These are phyloP conservation scores for Vanrija pseudolonga DNA, from an alignment of 1,284 basidiomycete genomes.

Conservation along the genomic window DNA sequence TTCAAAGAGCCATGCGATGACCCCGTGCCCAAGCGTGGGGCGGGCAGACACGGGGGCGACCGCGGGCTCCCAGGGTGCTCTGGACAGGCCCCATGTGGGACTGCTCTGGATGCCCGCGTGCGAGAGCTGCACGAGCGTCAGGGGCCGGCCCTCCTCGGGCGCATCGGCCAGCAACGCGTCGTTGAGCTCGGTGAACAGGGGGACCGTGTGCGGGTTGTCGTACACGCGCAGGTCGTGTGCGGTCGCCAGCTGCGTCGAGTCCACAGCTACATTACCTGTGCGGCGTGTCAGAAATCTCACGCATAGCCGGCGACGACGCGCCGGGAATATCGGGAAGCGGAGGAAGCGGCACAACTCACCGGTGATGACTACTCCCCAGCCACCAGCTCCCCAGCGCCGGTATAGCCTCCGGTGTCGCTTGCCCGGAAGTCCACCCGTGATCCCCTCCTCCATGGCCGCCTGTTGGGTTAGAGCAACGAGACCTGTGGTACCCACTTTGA, in stretches of 20 bases:
- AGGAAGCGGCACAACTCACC: slow-evolving; percentile 47
- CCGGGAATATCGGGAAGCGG: neutral
- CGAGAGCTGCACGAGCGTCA: slow-evolving; percentile 68
- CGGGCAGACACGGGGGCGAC: slow-evolving; percentile 68
- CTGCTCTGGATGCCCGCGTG: slow-evolving; percentile 82
- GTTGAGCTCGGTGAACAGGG: slow-evolving; percentile 58
- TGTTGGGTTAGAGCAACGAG: slow-evolving; percentile 29
- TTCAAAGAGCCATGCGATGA: slow-evolving; percentile 54
- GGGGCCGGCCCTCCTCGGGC: slow-evolving; percentile 18
- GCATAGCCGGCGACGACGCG: neutral
- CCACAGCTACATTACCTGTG: slow-evolving; percentile 77
- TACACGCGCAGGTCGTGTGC: slow-evolving; percentile 76
- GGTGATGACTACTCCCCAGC: slow-evolving; percentile 86
- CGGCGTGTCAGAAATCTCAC: neutral
- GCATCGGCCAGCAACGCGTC: slow-evolving; percentile 53
- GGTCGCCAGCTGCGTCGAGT: slow-evolving; percentile 65
- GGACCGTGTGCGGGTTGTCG: slow-evolving; percentile 32
- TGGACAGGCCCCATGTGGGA: slow-evolving; percentile 48
- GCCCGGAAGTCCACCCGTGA: slow-evolving; percentile 71
- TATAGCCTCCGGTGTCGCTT: slow-evolving; percentile 65
- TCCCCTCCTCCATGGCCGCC: slow-evolving; percentile 82
- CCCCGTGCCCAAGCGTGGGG: slow-evolving; percentile 44
- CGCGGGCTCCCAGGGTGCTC: slow-evolving; percentile 52
- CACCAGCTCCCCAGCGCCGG: slow-evolving; percentile 66
- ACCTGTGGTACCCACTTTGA: slow-evolving; percentile 48